Evolutionary conservation across 2,329 filamentous ascomycete genomes (phyloP).

Genomic region (Paracoccidioides lutzii): DNA sequence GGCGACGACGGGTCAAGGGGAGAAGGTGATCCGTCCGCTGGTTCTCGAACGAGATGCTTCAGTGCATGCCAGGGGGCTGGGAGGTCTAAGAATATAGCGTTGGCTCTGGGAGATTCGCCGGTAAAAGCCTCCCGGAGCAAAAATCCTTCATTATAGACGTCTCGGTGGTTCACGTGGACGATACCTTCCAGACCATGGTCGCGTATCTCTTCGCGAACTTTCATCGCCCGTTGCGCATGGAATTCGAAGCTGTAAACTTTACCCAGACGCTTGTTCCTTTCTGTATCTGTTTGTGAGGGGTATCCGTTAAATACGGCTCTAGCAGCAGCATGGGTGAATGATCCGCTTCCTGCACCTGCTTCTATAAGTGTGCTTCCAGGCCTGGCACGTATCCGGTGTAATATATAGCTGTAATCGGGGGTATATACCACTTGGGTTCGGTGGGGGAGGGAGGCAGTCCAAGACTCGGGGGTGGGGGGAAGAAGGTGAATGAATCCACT

Average conservation of each 20-base stretch:
- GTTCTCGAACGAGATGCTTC: conserved; percentile 32
- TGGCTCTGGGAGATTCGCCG: conserved; percentile 31
- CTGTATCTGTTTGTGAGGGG: conserved; percentile 14
- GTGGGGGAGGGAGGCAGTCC: conserved; percentile 39
- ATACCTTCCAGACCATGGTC: conserved; percentile 33
- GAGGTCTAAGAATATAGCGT: conserved; percentile 38
- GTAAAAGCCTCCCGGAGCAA: conserved; percentile 23
- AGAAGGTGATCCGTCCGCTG: conserved; percentile 24
- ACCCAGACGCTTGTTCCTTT: conserved; percentile 23
- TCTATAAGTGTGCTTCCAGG: conserved; percentile 37
- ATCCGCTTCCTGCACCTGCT: conserved; percentile 40
- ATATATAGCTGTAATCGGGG: conserved; percentile 41
- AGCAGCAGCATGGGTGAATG: conserved; percentile 39
- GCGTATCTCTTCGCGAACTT: conserved; percentile 31
- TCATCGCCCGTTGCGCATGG: conserved; percentile 31
- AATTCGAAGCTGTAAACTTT: conserved; percentile 41
- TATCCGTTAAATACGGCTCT: conserved; percentile 39
- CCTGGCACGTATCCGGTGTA: conserved; percentile 35
- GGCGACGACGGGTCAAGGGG: conserved; percentile 59
- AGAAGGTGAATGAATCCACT: conserved; percentile 39
- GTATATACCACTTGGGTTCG: conserved; percentile 42
- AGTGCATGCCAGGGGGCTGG: conserved; percentile 40
- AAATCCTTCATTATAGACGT: conserved; percentile 39
- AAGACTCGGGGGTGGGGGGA: conserved; percentile 38
- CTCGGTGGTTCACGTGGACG: conserved; percentile 35